Evolutionary conservation across 75 land plant species (phyloP).

Genomic region (Isoetes taiwanensis): DNA sequence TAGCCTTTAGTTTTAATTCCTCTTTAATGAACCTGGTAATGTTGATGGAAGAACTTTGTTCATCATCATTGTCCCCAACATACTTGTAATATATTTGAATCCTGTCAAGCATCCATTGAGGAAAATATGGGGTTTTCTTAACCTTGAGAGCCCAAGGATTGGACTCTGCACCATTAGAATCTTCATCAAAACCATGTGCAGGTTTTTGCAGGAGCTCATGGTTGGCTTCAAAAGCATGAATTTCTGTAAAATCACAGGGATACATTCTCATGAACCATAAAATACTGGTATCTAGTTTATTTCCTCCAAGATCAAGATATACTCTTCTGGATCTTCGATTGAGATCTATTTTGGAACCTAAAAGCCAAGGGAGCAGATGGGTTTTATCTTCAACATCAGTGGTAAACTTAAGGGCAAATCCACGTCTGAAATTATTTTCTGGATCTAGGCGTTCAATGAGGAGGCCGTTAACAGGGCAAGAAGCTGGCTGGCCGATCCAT

Average conservation of each 20-base stretch:
- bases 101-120: slow-evolving; percentile 25
- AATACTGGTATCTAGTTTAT: slow-evolving; percentile 23
- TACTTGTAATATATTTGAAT: slow-evolving; percentile 13
- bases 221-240: slow-evolving; percentile 27
- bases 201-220: slow-evolving; percentile 4
- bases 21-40: slow-evolving; percentile 27
- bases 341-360: slow-evolving; percentile 8
- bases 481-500: slow-evolving; percentile 16
- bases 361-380: slow-evolving; percentile 19
- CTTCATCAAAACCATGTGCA: slow-evolving; percentile 1
- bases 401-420: slow-evolving; percentile 14
- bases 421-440: slow-evolving; percentile 16
- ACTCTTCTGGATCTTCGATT: slow-evolving; percentile 13
- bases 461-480: slow-evolving; percentile 20
- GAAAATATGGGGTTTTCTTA: slow-evolving; percentile 16
- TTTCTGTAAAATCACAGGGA: slow-evolving; percentile 34
- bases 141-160: slow-evolving; percentile 7
- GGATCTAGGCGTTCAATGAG: slow-evolving; percentile 20
- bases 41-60: neutral
- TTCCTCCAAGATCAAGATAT: slow-evolving; percentile 26
- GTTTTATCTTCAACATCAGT: slow-evolving; percentile 22
- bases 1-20: slow-evolving; percentile 12
- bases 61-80: slow-evolving; percentile 16
- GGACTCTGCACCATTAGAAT: neutral
- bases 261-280: slow-evolving; percentile 31